Evolutionary conservation across 306 rosid species (phyloP).

Genomic region (Neltuma alba): DNA sequence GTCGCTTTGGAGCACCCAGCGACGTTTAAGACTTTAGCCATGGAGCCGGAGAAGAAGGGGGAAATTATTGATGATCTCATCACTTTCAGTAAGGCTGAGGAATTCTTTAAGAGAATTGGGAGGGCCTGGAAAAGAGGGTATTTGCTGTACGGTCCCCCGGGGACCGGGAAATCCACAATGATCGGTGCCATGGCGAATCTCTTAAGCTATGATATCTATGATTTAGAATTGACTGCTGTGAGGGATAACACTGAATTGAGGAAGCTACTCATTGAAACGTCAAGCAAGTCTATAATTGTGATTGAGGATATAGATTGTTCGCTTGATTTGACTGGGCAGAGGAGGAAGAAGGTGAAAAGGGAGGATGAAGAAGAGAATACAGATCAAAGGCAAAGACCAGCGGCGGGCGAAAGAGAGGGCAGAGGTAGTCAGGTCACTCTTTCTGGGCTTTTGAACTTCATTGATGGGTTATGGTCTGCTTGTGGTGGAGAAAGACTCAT

Average conservation of each 20-base stretch:
- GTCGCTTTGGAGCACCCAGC: constrained; percentile 68
- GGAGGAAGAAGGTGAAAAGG: constrained; percentile 45
- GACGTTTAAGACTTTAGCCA: constrained; percentile 48
- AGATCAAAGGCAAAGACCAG: constrained; percentile 37
- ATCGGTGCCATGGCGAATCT: constrained; percentile 80
- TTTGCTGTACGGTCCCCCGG: constrained; percentile 78
- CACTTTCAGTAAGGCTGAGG: constrained; percentile 62
- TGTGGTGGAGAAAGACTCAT: constrained; percentile 73
- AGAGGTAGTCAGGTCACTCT: constrained; percentile 62
- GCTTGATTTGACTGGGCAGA: constrained; percentile 68
- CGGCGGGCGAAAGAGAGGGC: constrained; percentile 39
- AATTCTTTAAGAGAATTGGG: constrained; percentile 63
- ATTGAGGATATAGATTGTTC: constrained; percentile 69
- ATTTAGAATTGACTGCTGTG: constrained; percentile 49
- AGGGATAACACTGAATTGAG: constrained; percentile 50
- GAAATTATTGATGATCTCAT: constrained; percentile 51
- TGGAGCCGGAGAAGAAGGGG: constrained; percentile 54
- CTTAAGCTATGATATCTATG: constrained; percentile 51
- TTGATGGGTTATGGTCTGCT: constrained; percentile 90
- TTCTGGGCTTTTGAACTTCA: constrained; percentile 76
- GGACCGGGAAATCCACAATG: constrained; percentile 86
- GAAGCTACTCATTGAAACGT: constrained; percentile 36
- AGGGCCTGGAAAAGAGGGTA: constrained; percentile 91
- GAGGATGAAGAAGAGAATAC: constrained; percentile 39
- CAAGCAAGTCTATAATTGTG: constrained; percentile 43